A percentile compares a stretch with the other conserved stretches of the same genome.
These are phyloP conservation scores for Claviceps sp. DNA, from an alignment of 2,329 filamentous ascomycete genomes.

Conservation along the genomic window DNA sequence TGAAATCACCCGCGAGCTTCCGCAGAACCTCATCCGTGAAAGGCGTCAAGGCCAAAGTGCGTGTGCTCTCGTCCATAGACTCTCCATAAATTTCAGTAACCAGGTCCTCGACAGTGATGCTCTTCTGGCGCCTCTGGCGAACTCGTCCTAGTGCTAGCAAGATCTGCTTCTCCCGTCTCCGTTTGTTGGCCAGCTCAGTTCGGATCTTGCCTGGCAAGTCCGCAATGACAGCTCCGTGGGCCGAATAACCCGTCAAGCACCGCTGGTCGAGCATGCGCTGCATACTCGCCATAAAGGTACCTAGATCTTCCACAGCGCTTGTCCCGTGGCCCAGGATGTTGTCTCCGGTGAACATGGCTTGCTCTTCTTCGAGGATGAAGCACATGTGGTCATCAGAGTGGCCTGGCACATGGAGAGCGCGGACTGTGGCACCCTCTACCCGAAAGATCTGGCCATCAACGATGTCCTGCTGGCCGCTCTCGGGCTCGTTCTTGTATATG, in stretches of 20 bases:
- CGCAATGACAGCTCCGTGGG: slow-evolving; percentile 49
- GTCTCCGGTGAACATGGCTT: slow-evolving; percentile 60
- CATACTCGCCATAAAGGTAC: slow-evolving; percentile 46
- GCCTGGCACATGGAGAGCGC: slow-evolving; percentile 51
- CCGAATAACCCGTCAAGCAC: slow-evolving; percentile 41
- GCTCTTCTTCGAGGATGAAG: slow-evolving; percentile 47
- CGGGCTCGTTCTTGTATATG: slow-evolving; percentile 46
- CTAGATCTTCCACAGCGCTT: slow-evolving; percentile 57
- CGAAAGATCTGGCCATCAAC: slow-evolving; percentile 35
- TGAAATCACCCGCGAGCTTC: slow-evolving; percentile 29
- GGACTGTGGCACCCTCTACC: slow-evolving; percentile 42
- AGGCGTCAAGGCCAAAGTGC: slow-evolving; percentile 25
- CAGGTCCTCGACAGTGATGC: slow-evolving; percentile 26
- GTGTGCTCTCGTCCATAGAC: slow-evolving; percentile 19
- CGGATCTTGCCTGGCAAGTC: slow-evolving; percentile 19
- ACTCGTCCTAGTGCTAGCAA: slow-evolving; percentile 18
- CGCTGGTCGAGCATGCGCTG: slow-evolving; percentile 41
- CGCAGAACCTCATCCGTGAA: slow-evolving; percentile 27
- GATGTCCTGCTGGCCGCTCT: slow-evolving; percentile 23
- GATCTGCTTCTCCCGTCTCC: slow-evolving; percentile 25
- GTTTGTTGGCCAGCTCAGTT: slow-evolving; percentile 22
- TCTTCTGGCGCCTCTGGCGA: slow-evolving; percentile 13
- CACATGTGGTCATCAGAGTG: slow-evolving; percentile 60
- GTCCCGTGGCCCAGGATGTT: slow-evolving; percentile 65
- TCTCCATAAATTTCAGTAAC: slow-evolving; percentile 29